phyloP scores from a whole-genome alignment of 2,329 filamentous ascomycete genomes.

The Aspergillus sp. region DNA sequence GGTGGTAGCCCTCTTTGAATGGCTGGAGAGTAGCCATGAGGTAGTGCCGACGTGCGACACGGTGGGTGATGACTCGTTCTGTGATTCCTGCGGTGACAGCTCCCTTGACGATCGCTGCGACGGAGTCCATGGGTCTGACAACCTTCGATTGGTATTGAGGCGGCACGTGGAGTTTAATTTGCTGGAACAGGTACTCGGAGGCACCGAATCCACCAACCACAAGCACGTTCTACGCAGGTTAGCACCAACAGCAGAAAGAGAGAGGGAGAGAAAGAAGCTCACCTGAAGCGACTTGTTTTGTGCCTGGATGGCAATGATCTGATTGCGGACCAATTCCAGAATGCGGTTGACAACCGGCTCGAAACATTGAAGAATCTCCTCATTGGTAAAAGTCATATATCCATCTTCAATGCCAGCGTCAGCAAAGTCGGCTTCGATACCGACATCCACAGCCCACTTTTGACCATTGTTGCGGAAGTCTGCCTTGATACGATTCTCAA shows the following conservation, averaged over 20 bases:
- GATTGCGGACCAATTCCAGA: constrained; percentile 89
- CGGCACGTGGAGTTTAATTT: constrained; percentile 97
- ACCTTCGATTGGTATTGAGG: constrained; percentile 98
- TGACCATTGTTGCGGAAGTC: constrained; percentile 99
- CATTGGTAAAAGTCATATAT: constrained; percentile 99
- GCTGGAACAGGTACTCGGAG: constrained; percentile 97
- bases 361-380: constrained; percentile 98
- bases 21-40: constrained; percentile 98
- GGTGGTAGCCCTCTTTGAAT: constrained; percentile 98
- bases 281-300: constrained; percentile 86
- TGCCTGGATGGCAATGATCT: constrained; percentile 97
- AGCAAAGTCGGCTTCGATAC: constrained; percentile 95
- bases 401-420: constrained; percentile 97
- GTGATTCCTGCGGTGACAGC: constrained; percentile 97
- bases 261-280: constrained; percentile 17
- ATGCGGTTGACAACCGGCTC: constrained; percentile 97
- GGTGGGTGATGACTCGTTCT: constrained; percentile 91
- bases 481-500: constrained; percentile 98
- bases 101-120: constrained; percentile 96
- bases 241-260: constrained; percentile 6
- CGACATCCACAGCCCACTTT: constrained; percentile 98
- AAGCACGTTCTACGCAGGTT: constrained; percentile 64
- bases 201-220: constrained; percentile 98
- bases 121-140: constrained; percentile 96
- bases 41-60: constrained; percentile 94